These are phyloP conservation scores for Paecilomyces dactylethromorphus DNA, from an alignment of 2,329 filamentous ascomycete species.

Conservation along the genomic window DNA sequence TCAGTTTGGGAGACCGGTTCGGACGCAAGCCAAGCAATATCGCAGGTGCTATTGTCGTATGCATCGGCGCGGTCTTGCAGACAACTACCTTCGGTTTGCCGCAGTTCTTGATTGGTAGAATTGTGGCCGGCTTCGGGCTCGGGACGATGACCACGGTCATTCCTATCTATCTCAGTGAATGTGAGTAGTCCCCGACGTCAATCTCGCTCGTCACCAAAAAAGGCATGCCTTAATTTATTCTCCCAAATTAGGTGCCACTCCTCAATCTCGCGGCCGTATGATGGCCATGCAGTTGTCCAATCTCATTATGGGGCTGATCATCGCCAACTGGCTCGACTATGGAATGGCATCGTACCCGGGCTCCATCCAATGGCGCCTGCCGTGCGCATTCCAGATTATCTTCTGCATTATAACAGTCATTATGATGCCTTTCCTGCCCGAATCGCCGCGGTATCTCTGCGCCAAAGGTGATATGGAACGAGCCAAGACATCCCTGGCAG, in stretches of 20 bases:
- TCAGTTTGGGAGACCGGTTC: conserved; percentile 34
- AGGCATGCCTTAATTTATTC: neutral
- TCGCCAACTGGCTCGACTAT: conserved; percentile 25
- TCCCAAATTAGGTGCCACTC: conserved; percentile 6
- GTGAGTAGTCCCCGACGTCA: neutral
- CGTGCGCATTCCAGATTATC: conserved; percentile 16
- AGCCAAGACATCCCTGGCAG: conserved; percentile 12
- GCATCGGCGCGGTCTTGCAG: conserved; percentile 18
- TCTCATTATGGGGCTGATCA: conserved; percentile 15
- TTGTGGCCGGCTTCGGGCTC: conserved; percentile 16
- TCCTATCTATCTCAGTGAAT: conserved; percentile 17
- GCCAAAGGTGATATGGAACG: conserved; percentile 11
- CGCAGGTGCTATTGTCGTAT: conserved; percentile 23
- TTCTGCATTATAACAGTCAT: conserved; percentile 11
- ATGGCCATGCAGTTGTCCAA: conserved; percentile 33
- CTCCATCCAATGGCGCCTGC: conserved; percentile 17
- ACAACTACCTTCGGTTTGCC: conserved; percentile 10
- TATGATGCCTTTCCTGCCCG: conserved; percentile 14
- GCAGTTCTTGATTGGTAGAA: conserved; percentile 16
- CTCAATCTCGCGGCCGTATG: conserved; percentile 37
- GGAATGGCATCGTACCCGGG: conserved; percentile 14
- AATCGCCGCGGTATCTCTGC: conserved; percentile 19
- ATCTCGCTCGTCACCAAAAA: no score
- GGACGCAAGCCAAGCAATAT: conserved; percentile 38
- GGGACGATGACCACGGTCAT: conserved; percentile 19